phyloP scores from a whole-genome alignment of 768 basidiomycete species.

The Jaapia argillacea region DNA sequence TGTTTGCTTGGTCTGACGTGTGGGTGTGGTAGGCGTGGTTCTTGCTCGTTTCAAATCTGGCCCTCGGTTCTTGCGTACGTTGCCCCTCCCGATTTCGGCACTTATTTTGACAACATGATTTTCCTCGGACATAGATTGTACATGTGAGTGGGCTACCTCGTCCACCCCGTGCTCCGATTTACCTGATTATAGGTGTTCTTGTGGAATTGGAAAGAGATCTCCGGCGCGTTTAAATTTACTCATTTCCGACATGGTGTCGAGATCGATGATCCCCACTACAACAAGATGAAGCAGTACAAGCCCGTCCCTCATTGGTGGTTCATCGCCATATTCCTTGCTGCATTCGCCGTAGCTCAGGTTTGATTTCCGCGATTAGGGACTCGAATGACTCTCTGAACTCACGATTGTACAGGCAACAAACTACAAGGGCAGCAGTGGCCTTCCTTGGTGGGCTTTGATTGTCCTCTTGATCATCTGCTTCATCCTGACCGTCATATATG shows the following conservation, averaged over 20 bases:
- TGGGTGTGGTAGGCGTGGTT: constrained; percentile 16
- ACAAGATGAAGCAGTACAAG: constrained; percentile 13
- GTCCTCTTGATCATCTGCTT: constrained; percentile 18
- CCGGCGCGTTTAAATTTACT: background rate
- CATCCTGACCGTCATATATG: constrained; percentile 14
- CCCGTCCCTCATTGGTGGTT: constrained; percentile 16
- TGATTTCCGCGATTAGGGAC: background rate
- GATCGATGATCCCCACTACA: constrained; percentile 19
- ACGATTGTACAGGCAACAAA: constrained; percentile 8
- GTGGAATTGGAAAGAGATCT: constrained; percentile 25
- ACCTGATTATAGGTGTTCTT: constrained; percentile 24
- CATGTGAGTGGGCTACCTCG: too few relatives aligned
- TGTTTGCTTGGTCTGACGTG: constrained; percentile 4
- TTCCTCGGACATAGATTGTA: too few relatives aligned
- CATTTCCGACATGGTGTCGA: background rate
- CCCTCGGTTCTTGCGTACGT: constrained; percentile 19
- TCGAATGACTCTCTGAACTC: background rate
- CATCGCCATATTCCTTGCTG: constrained; percentile 8
- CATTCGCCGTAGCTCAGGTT: constrained; percentile 16
- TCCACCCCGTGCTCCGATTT: too few relatives aligned
- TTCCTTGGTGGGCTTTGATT: constrained; percentile 18
- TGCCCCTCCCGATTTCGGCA: too few relatives aligned
- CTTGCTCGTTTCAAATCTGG: constrained; percentile 23
- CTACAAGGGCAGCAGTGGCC: constrained; percentile 16
- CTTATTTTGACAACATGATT: too few relatives aligned